Evolutionary conservation across 441 rosid species (phyloP).

Genomic region (Iberis amara): DNA sequence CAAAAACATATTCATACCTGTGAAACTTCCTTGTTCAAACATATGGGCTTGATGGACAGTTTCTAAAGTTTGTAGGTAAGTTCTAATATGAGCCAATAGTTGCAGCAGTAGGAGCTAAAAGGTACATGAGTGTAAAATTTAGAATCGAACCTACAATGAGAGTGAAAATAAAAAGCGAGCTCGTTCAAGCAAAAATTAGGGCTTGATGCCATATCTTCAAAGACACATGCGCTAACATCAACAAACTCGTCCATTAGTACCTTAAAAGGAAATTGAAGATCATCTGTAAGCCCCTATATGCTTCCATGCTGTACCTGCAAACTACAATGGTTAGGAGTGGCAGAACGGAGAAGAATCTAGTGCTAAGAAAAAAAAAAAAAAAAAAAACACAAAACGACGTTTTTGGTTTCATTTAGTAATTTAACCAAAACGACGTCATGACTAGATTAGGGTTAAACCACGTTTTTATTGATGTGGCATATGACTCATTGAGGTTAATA

Average conservation of each 20-base stretch:
- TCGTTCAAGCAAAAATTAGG: conserved; percentile 92
- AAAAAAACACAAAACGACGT: too few species aligned
- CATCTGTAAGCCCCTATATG: too few species aligned
- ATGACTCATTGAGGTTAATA: too few species aligned
- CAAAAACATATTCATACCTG: conserved; percentile 38
- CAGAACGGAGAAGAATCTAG: too few species aligned
- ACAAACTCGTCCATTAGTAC: conserved; percentile 90
- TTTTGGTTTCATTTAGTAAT: too few species aligned
- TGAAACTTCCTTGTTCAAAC: conserved; percentile 59
- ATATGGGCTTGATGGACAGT: conserved; percentile 75
- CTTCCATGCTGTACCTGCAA: too few species aligned
- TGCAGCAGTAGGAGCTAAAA: conserved; percentile 59
- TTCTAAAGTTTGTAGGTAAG: conserved; percentile 46
- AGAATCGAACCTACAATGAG: conserved; percentile 79
- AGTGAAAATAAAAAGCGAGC: conserved; percentile 89
- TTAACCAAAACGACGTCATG: too few species aligned
- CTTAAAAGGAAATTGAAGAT: conserved; percentile 89
- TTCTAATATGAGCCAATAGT: conserved; percentile 28
- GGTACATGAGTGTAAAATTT: conserved; percentile 89
- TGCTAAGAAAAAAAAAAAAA: too few species aligned
- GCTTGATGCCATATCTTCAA: conserved; percentile 96
- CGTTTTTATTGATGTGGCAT: too few species aligned
- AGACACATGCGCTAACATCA: conserved; percentile 74
- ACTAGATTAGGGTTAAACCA: too few species aligned
- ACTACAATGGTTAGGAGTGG: too few species aligned